These are phyloP conservation scores for Allomyces arbusculus DNA, from an alignment of 192 early-diverging fungal species.

Conservation along the genomic window DNA sequence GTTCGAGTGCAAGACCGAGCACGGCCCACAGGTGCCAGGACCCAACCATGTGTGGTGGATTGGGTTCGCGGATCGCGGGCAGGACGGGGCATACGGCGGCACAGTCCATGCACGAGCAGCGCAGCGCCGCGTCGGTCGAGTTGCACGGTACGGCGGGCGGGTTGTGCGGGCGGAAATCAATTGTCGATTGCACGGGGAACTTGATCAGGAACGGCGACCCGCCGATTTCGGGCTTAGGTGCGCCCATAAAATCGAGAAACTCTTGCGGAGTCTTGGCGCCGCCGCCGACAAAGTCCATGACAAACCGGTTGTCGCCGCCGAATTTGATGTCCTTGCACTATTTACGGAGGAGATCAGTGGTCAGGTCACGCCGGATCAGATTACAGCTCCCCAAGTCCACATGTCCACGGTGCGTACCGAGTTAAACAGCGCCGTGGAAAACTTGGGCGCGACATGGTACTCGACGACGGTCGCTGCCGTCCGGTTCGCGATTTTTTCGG, in stretches of 20 bases:
- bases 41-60: constrained; percentile 7
- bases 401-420: constrained; percentile 3
- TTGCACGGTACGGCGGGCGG: constrained; percentile 23
- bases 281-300: constrained; percentile 43
- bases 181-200: constrained; percentile 22
- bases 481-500: constrained; percentile 4
- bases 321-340: constrained; percentile 46
- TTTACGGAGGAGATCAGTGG: neutral
- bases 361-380: too few species aligned
- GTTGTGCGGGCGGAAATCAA: constrained; percentile 10
- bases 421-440: constrained; percentile 31
- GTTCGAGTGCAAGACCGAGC: constrained; percentile 19
- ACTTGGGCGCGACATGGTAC: constrained; percentile 28
- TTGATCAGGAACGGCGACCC: constrained; percentile 45
- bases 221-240: constrained; percentile 12
- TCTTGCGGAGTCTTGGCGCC: constrained; percentile 33
- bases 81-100: constrained; percentile 27
- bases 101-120: constrained; percentile 43
- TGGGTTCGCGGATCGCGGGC: neutral
- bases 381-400: too few species aligned
- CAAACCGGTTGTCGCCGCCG: constrained; percentile 37
- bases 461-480: constrained; percentile 21
- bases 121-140: constrained; percentile 22
- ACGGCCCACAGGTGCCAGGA: constrained; percentile 29
- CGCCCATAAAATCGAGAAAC: constrained; percentile 32